Conservation (phyloP, 1,284 basidiomycete genomes). For the Phlebopus sp. region DNA sequence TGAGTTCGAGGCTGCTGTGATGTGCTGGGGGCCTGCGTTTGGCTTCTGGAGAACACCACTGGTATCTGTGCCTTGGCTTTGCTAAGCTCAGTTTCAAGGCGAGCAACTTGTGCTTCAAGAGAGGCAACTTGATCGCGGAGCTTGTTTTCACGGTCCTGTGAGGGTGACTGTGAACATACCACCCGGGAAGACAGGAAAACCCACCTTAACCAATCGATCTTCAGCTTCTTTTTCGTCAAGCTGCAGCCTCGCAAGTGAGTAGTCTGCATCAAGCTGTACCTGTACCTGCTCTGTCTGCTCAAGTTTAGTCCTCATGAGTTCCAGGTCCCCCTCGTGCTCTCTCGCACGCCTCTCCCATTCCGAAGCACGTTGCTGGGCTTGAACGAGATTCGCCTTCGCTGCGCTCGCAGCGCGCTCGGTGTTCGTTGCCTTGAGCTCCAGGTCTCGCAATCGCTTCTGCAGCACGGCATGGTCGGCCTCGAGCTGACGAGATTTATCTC, state of each 20-base stretch:
- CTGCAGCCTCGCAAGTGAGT: slow-evolving; percentile 61
- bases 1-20: slow-evolving; percentile 25
- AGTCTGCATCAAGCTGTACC: slow-evolving; percentile 65
- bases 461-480: slow-evolving; percentile 65
- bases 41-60: slow-evolving; percentile 12
- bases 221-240: slow-evolving; percentile 73
- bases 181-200: slow-evolving; percentile 11
- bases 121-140: slow-evolving; percentile 61
- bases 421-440: slow-evolving; percentile 58
- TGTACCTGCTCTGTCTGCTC: slow-evolving; percentile 65
- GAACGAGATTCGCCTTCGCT: slow-evolving; percentile 60
- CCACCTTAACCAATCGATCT: slow-evolving; percentile 62
- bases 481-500: slow-evolving; percentile 61
- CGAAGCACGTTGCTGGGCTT: slow-evolving; percentile 69
- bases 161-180: slow-evolving; percentile 8
- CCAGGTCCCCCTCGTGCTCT: slow-evolving; percentile 62
- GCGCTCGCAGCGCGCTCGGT: slow-evolving; percentile 57
- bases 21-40: slow-evolving; percentile 29
- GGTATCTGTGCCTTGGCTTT: slow-evolving; percentile 41
- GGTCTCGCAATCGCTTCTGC: slow-evolving; percentile 70
- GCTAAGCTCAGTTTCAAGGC: slow-evolving; percentile 58
- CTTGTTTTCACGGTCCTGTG: slow-evolving; percentile 67
- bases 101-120: slow-evolving; percentile 61
- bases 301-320: slow-evolving; percentile 53
- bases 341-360: slow-evolving; percentile 80